Conservation (phyloP, 768 basidiomycete species). For the Solioccasus polychromus region DNA sequence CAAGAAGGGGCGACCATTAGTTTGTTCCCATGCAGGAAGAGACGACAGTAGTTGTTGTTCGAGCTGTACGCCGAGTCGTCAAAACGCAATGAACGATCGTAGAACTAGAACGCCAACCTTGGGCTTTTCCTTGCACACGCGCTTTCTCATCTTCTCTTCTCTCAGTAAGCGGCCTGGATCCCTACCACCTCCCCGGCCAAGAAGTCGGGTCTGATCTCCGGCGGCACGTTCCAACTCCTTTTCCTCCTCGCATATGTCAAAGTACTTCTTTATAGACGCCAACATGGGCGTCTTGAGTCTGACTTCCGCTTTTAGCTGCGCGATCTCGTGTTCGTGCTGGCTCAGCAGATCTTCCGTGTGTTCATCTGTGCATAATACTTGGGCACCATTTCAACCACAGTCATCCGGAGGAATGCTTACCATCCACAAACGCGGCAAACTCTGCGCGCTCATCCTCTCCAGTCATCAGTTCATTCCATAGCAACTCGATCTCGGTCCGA, state of each 20-base stretch:
- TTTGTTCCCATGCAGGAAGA: constrained; percentile 86
- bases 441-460: constrained; percentile 78
- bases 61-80: constrained; percentile 57
- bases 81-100: neutral
- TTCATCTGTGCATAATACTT: constrained; percentile 51
- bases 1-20: constrained; percentile 69
- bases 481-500: constrained; percentile 69
- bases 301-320: constrained; percentile 78
- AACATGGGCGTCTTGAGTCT: constrained; percentile 74
- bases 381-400: neutral
- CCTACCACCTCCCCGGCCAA: constrained; percentile 69
- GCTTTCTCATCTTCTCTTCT: constrained; percentile 97
- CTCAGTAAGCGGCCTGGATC: constrained; percentile 84
- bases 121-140: constrained; percentile 90
- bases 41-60: constrained; percentile 80
- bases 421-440: constrained; percentile 81
- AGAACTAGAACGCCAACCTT: constrained; percentile 46
- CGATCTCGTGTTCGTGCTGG: constrained; percentile 84
- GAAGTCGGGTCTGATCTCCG: constrained; percentile 75
- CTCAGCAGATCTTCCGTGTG: constrained; percentile 84
- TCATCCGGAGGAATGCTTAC: constrained; percentile 39
- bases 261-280: constrained; percentile 78
- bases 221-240: constrained; percentile 82
- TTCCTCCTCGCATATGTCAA: constrained; percentile 87
- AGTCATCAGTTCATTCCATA: constrained; percentile 87